Evolutionary conservation across 345 rosid species (phyloP).

Genomic region (Eucalyptus polyanthemos): DNA sequence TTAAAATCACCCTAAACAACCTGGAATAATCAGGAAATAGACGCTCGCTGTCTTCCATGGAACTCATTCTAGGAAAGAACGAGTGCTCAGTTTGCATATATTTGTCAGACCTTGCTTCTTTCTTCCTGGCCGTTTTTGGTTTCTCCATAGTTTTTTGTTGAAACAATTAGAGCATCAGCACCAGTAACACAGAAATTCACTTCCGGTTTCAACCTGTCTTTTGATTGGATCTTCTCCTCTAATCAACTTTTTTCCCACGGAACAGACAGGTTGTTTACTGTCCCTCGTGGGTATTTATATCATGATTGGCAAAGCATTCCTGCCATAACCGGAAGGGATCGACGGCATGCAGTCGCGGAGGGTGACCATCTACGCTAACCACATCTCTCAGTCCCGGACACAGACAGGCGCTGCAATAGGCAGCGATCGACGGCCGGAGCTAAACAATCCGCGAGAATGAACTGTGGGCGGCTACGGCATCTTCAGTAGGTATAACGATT

Average conservation of each 20-base stretch:
- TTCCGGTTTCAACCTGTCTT: neutral
- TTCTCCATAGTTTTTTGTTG: neutral
- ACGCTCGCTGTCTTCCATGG: neutral
- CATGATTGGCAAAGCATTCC: slow-evolving; percentile 89
- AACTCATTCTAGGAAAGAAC: neutral
- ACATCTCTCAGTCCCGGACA: slow-evolving; percentile 79
- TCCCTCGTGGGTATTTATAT: slow-evolving; percentile 76
- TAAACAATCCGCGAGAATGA: neutral
- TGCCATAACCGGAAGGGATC: slow-evolving; percentile 75
- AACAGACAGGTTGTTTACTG: slow-evolving; percentile 89
- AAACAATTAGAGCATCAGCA: neutral
- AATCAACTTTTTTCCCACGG: neutral
- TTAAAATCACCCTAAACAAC: neutral
- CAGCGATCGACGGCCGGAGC: slow-evolving; percentile 13
- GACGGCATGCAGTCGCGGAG: slow-evolving; percentile 66
- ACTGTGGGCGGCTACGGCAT: neutral
- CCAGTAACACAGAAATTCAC: neutral
- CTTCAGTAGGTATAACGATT: neutral
- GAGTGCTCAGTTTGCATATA: neutral
- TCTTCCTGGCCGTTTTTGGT: neutral
- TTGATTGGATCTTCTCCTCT: neutral
- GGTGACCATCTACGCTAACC: slow-evolving; percentile 83
- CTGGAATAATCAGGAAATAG: neutral
- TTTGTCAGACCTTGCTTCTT: neutral
- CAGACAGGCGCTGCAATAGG: slow-evolving; percentile 46